phyloP scores from a whole-genome alignment of 2,329 filamentous ascomycete genomes.

The Coniochaeta sp. region DNA sequence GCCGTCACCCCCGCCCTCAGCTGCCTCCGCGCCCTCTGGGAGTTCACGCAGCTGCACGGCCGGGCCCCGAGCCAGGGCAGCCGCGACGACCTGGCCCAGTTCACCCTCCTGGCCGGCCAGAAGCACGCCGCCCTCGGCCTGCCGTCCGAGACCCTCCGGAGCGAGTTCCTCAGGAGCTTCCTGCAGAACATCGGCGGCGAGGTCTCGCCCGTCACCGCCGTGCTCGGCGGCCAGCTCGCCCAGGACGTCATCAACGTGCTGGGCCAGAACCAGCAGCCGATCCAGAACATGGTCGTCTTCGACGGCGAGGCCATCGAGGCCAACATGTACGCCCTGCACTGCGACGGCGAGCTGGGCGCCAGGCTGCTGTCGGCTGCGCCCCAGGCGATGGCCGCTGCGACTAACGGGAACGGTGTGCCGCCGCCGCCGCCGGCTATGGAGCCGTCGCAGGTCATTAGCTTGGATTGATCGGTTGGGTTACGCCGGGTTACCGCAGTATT shows the following conservation, averaged over 20 bases:
- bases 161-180: conserved; percentile 74
- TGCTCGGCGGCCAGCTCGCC: conserved; percentile 81
- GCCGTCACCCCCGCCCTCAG: conserved; percentile 79
- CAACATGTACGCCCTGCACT: conserved; percentile 75
- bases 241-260: conserved; percentile 98
- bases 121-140: conserved; percentile 70
- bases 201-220: conserved; percentile 77
- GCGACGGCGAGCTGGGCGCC: conserved; percentile 48
- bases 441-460: conserved; percentile 1
- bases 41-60: conserved; percentile 59
- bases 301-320: conserved; percentile 77
- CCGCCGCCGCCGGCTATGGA: background rate
- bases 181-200: conserved; percentile 80
- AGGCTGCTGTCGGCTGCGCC: conserved; percentile 28
- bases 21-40: conserved; percentile 84
- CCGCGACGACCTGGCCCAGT: conserved; percentile 61
- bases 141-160: conserved; percentile 57
- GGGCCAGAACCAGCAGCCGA: conserved; percentile 82
- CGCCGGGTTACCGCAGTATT: background rate
- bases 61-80: conserved; percentile 47
- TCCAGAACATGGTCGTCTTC: conserved; percentile 91
- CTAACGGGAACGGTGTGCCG: background rate
- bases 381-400: conserved; percentile 2
- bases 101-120: conserved; percentile 69
- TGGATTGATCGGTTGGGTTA: background rate